phyloP scores from a whole-genome alignment of 78 protist genomes.

The Dictyostelium brefeldianum region DNA sequence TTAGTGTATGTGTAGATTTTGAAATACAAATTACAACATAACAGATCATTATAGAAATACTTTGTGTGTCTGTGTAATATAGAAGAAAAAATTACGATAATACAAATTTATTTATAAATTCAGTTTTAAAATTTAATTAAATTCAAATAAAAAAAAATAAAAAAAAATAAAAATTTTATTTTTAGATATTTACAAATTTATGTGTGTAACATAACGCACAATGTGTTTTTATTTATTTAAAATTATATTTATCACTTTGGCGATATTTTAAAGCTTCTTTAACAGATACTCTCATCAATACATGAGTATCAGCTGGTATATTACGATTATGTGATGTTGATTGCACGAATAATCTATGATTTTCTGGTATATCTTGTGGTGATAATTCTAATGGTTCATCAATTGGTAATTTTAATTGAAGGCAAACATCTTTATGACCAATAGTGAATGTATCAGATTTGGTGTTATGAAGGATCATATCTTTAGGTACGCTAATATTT shows the following conservation, averaged over 20 bases:
- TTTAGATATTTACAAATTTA: no score
- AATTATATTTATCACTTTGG: constrained; percentile 27
- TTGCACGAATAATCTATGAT: constrained; percentile 17
- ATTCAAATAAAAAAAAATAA: no score
- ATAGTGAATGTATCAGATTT: constrained; percentile 14
- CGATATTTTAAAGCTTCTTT: constrained; percentile 19
- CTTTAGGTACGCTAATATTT: constrained; percentile 5
- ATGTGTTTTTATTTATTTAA: neutral
- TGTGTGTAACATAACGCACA: no score
- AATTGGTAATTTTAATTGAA: neutral
- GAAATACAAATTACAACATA: no score
- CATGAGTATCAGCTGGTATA: constrained; percentile 26
- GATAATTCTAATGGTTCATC: neutral
- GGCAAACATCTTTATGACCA: constrained; percentile 20
- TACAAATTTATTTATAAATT: no score
- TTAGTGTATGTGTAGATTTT: no score
- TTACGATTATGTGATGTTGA: constrained; percentile 33
- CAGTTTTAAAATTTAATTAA: no score
- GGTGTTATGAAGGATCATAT: constrained; percentile 12
- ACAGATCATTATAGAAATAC: no score
- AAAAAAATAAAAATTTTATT: no score
- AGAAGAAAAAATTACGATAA: no score
- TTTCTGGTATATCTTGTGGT: neutral
- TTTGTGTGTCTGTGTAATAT: no score
- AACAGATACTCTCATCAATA: constrained; percentile 19